phyloP scores from a whole-genome alignment of 345 rosid genomes.

The Streptanthus diversifolius region DNA sequence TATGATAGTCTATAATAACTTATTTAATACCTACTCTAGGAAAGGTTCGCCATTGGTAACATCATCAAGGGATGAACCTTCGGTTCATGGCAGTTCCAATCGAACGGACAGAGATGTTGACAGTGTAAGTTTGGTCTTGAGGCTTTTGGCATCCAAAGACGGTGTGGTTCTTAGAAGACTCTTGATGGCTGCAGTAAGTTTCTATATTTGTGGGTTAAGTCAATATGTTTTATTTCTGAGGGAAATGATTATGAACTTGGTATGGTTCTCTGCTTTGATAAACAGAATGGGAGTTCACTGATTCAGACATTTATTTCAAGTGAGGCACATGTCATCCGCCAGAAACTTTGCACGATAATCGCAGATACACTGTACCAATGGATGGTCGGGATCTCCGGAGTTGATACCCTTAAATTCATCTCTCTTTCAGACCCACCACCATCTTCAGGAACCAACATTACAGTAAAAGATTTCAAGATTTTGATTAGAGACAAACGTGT shows the following conservation, averaged over 20 bases:
- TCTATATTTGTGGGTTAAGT: slow-evolving; percentile 6
- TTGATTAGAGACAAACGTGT: slow-evolving; percentile 64
- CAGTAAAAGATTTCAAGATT: slow-evolving; percentile 42
- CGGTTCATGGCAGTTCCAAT: slow-evolving; percentile 35
- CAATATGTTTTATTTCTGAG: not conserved
- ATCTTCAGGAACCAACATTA: slow-evolving; percentile 39
- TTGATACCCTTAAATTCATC: slow-evolving; percentile 20
- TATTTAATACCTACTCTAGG: slow-evolving; percentile 41
- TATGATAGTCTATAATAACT: slow-evolving; percentile 4
- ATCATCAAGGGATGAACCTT: slow-evolving; percentile 40
- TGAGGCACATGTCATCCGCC: slow-evolving; percentile 59
- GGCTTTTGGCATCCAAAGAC: slow-evolving; percentile 68
- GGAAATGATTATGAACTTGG: not conserved
- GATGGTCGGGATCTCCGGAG: slow-evolving; percentile 42
- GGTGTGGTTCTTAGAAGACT: slow-evolving; percentile 82
- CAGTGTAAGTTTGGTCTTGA: slow-evolving; percentile 50
- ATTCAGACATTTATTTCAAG: slow-evolving; percentile 63
- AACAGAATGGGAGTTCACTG: slow-evolving; percentile 82
- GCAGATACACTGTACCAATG: slow-evolving; percentile 55
- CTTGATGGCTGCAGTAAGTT: slow-evolving; percentile 85
- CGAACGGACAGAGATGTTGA: slow-evolving; percentile 42
- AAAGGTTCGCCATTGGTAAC: slow-evolving; percentile 38
- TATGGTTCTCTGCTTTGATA: slow-evolving; percentile 24
- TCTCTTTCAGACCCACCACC: slow-evolving; percentile 35
- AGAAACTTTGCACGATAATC: slow-evolving; percentile 51